A percentile compares a stretch with the other conserved stretches of the same genome.
phyloP scores from a whole-genome alignment of 2,329 filamentous ascomycete species.

The Pezicula neosporulosa region DNA sequence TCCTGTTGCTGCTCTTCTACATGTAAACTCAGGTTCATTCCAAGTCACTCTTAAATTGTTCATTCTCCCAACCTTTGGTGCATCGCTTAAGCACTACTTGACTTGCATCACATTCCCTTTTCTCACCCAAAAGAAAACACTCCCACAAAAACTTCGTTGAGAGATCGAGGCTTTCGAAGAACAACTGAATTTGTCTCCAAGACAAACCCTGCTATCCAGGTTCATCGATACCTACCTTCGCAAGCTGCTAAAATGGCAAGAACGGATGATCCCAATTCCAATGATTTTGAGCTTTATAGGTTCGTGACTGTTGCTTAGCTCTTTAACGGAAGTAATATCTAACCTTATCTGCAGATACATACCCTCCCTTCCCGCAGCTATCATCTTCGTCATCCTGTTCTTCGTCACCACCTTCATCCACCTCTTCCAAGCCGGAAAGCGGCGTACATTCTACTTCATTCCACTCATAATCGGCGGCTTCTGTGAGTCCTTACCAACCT shows the following conservation, averaged over 20 bases:
- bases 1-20: no score
- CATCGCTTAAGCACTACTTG: no score
- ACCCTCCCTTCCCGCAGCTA: slow-evolving; percentile 40
- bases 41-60: no score
- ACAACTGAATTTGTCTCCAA: neutral
- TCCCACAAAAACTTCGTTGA: neutral
- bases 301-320: neutral
- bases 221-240: no score
- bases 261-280: slow-evolving; percentile 20
- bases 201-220: no score
- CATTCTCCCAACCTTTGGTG: no score
- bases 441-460: slow-evolving; percentile 35
- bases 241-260: no score
- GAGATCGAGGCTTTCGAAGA: neutral
- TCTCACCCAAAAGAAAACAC: neutral
- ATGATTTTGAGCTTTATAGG: slow-evolving; percentile 23
- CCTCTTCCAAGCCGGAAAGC: slow-evolving; percentile 24
- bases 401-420: slow-evolving; percentile 23
- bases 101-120: neutral
- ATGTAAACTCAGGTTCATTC: no score
- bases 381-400: slow-evolving; percentile 35
- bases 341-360: slow-evolving; percentile 38
- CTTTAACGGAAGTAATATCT: slow-evolving; percentile 16
- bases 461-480: slow-evolving; percentile 41
- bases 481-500: slow-evolving; percentile 32